phyloP scores from a whole-genome alignment of 2,329 filamentous ascomycete species.

The Trichoderma sp. region DNA sequence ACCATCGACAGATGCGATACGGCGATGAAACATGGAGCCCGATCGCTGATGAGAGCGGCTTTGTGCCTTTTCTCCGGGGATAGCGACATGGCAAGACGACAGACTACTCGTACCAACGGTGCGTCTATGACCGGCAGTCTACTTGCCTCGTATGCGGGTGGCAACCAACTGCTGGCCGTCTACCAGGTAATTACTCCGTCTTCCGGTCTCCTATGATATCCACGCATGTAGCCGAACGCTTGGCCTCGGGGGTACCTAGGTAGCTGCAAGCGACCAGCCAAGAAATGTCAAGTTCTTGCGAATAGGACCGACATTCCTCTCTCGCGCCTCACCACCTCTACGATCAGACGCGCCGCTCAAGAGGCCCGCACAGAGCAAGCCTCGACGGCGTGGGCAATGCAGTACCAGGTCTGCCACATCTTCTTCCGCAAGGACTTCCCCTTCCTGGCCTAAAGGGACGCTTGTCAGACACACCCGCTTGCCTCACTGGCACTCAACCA shows the following conservation, averaged over 20 bases:
- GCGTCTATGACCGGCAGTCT: neutral
- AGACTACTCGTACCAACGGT: neutral
- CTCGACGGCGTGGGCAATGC: neutral
- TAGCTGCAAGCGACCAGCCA: neutral
- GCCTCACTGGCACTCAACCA: conserved; percentile 18
- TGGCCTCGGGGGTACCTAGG: neutral
- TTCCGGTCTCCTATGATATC: neutral
- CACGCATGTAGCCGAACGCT: neutral
- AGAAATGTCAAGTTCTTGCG: neutral
- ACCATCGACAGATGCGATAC: conserved; percentile 19
- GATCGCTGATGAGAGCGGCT: conserved; percentile 6
- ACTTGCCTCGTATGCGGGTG: neutral
- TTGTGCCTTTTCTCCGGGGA: neutral
- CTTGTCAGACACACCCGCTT: conserved; percentile 11
- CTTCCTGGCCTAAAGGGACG: conserved; percentile 12
- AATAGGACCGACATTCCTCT: conserved; percentile 6
- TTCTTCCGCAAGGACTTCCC: conserved; percentile 20
- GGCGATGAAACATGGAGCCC: conserved; percentile 22
- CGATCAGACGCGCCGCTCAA: neutral
- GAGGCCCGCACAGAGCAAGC: neutral
- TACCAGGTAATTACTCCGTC: neutral
- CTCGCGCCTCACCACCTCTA: conserved; percentile 10
- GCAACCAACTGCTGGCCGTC: neutral
- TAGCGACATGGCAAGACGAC: neutral
- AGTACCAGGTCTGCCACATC: neutral